Base-by-base conservation (phyloP, 805 yeast genomes). In the Saturnispora zaruensis region DNA sequence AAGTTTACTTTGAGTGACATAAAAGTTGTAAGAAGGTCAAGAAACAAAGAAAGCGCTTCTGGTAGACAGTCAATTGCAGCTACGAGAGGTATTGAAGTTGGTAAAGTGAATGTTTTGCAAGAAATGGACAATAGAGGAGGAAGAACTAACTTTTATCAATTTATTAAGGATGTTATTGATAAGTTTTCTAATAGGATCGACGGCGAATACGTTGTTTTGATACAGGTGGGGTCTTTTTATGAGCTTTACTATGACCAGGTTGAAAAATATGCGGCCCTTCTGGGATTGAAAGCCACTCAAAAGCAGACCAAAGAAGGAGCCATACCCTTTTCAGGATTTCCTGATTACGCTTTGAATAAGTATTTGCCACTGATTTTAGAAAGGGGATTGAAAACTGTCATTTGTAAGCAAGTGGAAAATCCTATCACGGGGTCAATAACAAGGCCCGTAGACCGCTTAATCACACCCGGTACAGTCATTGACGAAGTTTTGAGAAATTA, bases 241-340 rank as follows among this genome's bases (percentile, higher is more conserved):
- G 96, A 87, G 66, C 68, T 91, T 3, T 93, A 93, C 61, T 88
- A 86, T 60, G 90, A 90, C 48, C 95, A 89, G 53, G 98, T 98
- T 1, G 78, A 79, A 8, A 73, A 72, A 41, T 81, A 75, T 61
- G 95, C 87, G 0, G 82, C 85, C 2, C 65, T 77, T 48, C 66
- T 93, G 48, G 89, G 89, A 26, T 64, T 91, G 26, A 81, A 86
- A 44, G 73, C 89, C 2, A 84, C 96, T 0, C 70, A 69, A 34
- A 75, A 77, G 57, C 69, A 69, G 48, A 73, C 78, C 37, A 67
- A 67, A 20, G 65, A 63, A 20, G 67, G 69, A 50, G 70, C 70
- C 26, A 74, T 84, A 0, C 79, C 95, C 0, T 88, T 93, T 85
- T 87, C 97, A 0, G 99, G 99, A 0, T 93, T 93, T 58, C 99